These are phyloP conservation scores for Escovopsis sp. DNA, from an alignment of 2,329 filamentous ascomycete species.

Conservation along the genomic window DNA sequence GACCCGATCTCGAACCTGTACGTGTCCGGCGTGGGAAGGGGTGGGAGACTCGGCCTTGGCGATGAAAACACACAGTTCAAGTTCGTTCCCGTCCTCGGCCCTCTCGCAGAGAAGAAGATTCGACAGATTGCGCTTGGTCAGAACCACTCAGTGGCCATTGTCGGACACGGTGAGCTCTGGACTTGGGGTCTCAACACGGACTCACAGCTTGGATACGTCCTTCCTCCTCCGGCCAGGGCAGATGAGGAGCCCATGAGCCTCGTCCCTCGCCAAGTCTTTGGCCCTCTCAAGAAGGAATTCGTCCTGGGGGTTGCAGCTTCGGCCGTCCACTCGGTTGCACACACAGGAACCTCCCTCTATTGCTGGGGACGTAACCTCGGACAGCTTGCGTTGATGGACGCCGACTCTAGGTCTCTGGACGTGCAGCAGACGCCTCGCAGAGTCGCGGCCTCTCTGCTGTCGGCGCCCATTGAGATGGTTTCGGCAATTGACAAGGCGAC, in stretches of 20 bases:
- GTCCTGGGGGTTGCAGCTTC: conserved; percentile 79
- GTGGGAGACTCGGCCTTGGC: conserved; percentile 75
- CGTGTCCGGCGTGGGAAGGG: conserved; percentile 80
- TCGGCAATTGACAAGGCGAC: conserved; percentile 86
- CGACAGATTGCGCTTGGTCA: conserved; percentile 71
- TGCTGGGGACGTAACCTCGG: conserved; percentile 94
- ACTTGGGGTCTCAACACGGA: conserved; percentile 85
- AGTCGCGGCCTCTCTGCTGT: conserved; percentile 64
- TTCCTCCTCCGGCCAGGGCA: conserved; percentile 49
- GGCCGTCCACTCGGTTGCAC: conserved; percentile 77
- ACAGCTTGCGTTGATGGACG: conserved; percentile 85
- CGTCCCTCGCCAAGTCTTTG: conserved; percentile 77
- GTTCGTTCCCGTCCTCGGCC: conserved; percentile 68
- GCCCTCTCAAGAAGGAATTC: conserved; percentile 71
- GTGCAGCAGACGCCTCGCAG: conserved; percentile 69
- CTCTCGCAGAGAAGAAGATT: conserved; percentile 59
- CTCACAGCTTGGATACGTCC: conserved; percentile 71
- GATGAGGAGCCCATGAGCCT: conserved; percentile 77
- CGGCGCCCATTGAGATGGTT: conserved; percentile 57
- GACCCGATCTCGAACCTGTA: conserved; percentile 86
- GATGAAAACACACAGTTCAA: conserved; percentile 81
- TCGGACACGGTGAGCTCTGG: conserved; percentile 76
- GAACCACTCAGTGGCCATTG: conserved; percentile 78
- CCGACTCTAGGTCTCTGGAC: conserved; percentile 81
- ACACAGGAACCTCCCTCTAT: conserved; percentile 67